Percentiles rank a stretch among this genome's conserved stretches.
Evolutionary conservation across 306 rosid genomes (phyloP).

Genomic region (Acacia crassicarpa): DNA sequence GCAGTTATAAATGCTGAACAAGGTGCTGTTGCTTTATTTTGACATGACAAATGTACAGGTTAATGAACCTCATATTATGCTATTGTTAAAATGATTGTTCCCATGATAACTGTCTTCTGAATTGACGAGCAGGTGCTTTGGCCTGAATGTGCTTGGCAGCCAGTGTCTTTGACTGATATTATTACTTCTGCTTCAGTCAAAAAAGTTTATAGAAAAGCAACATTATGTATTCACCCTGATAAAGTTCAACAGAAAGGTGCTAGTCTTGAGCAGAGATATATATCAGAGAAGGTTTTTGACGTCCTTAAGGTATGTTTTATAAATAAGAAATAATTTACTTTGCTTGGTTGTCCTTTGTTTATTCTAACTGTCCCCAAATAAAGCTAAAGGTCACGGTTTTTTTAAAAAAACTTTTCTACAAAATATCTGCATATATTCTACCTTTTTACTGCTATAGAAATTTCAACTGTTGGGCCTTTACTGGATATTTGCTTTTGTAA

Average conservation of each 20-base stretch:
- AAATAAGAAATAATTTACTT: slow-evolving; percentile 14
- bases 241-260: slow-evolving; percentile 96
- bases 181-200: slow-evolving; percentile 77
- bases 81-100: slow-evolving; percentile 13
- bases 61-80: neutral
- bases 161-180: slow-evolving; percentile 74
- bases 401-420: neutral
- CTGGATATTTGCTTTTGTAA: neutral
- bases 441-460: slow-evolving; percentile 14
- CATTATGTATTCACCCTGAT: slow-evolving; percentile 80
- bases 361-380: neutral
- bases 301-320: slow-evolving; percentile 67
- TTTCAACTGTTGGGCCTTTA: neutral
- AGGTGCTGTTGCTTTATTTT: neutral
- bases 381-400: neutral
- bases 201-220: slow-evolving; percentile 78
- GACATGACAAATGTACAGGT: slow-evolving; percentile 10
- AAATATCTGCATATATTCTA: slow-evolving; percentile 5
- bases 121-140: slow-evolving; percentile 68
- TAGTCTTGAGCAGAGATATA: slow-evolving; percentile 69
- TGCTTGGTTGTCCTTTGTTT: slow-evolving; percentile 2
- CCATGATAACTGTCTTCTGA: slow-evolving; percentile 25
- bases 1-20: neutral
- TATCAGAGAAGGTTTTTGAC: slow-evolving; percentile 92
- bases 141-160: slow-evolving; percentile 84